Conservation (phyloP, 371 early-diverging fungal species). For the Mucor piriformis region DNA sequence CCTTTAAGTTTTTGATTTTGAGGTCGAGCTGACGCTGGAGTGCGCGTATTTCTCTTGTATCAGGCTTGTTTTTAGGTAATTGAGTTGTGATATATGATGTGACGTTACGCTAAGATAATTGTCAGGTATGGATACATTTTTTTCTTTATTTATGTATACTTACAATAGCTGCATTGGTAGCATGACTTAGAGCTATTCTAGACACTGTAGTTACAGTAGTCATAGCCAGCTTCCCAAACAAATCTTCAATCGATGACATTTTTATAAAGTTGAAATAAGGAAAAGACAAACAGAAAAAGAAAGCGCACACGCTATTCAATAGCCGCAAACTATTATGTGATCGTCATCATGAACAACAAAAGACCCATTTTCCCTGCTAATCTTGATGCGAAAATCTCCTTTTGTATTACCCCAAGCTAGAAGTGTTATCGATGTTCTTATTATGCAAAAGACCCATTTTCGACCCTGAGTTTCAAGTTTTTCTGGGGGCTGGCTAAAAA, state of each 20-base stretch:
- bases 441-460: slow-evolving; percentile 12
- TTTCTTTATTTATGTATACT: slow-evolving; percentile 4
- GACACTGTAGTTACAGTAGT: slow-evolving; percentile 75
- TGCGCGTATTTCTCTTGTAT: slow-evolving; percentile 31
- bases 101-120: slow-evolving; percentile 50
- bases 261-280: neutral
- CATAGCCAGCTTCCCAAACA: slow-evolving; percentile 70
- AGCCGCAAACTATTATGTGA: neutral
- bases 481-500: neutral
- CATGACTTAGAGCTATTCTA: slow-evolving; percentile 73
- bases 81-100: slow-evolving; percentile 54
- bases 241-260: slow-evolving; percentile 58
- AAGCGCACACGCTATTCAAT: neutral
- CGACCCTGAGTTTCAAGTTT: slow-evolving; percentile 10
- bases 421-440: neutral
- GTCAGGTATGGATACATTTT: neutral
- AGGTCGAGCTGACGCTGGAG: slow-evolving; percentile 50
- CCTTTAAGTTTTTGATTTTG: slow-evolving; percentile 49
- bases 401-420: neutral
- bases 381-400: slow-evolving; percentile 5
- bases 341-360: neutral
- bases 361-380: neutral
- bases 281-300: neutral
- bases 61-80: slow-evolving; percentile 39
- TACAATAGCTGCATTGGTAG: slow-evolving; percentile 69